phyloP scores from a whole-genome alignment of 371 early-diverging fungal species.

The Saksenaea vasiformis region DNA sequence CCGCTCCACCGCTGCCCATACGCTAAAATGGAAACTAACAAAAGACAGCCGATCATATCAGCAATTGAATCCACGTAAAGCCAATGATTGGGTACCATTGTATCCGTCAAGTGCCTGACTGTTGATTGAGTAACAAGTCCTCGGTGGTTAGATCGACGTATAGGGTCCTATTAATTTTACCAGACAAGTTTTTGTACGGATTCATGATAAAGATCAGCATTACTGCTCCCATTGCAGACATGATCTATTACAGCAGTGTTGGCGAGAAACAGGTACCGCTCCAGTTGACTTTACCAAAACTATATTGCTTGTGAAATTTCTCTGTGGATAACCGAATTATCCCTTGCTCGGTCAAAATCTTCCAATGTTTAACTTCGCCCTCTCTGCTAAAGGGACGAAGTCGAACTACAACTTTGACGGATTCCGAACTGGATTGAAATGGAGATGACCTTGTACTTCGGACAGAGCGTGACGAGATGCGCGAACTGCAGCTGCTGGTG shows the following conservation, averaged over 20 bases:
- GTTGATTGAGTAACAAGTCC: neutral
- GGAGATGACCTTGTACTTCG: neutral
- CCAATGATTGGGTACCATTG: constrained; percentile 12
- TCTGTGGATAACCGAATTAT: neutral
- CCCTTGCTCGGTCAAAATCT: neutral
- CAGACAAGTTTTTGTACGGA: constrained; percentile 2
- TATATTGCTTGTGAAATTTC: neutral
- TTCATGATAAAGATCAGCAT: neutral
- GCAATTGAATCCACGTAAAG: neutral
- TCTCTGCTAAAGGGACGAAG: neutral
- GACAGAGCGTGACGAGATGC: neutral
- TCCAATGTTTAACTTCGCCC: neutral
- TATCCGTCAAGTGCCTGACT: constrained; percentile 17
- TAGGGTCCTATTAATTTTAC: neutral
- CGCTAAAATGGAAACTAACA: constrained; percentile 69
- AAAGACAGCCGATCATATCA: neutral
- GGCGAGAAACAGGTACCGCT: neutral
- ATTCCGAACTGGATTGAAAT: neutral
- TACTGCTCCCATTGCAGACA: neutral
- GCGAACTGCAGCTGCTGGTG: neutral
- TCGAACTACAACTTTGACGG: neutral
- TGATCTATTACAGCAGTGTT: neutral
- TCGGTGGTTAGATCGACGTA: neutral
- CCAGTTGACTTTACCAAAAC: neutral
- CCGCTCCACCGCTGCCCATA: constrained; percentile 86